Conservation (phyloP, 352 stramenopile genomes). For the Globisporangium echinulatum region DNA sequence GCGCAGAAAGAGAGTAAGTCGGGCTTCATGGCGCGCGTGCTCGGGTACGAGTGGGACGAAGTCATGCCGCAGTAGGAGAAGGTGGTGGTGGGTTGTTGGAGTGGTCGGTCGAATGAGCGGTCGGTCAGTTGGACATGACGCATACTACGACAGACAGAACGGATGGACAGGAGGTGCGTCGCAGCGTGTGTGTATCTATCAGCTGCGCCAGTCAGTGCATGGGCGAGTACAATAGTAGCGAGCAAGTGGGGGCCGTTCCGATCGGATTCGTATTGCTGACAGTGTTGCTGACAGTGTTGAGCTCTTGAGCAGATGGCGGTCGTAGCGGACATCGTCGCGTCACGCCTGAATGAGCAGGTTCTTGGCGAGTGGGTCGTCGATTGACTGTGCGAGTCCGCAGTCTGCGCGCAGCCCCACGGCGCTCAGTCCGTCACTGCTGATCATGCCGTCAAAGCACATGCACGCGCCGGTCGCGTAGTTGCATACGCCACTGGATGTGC, state of each 20-base stretch:
- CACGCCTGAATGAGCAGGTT: conserved; percentile 10
- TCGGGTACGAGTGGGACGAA: conserved; percentile 85
- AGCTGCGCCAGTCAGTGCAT: too few species aligned
- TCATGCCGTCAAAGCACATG: conserved; percentile 68
- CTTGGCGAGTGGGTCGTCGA: conserved; percentile 31
- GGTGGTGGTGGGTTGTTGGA: not conserved
- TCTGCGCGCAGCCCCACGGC: conserved; percentile 47
- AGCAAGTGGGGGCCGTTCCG: too few species aligned
- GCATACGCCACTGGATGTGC: conserved; percentile 39
- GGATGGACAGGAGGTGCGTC: too few species aligned
- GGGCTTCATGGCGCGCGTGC: conserved; percentile 73
- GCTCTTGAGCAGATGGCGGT: too few species aligned
- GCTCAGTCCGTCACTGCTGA: conserved; percentile 46
- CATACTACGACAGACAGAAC: too few species aligned
- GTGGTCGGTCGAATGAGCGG: not conserved
- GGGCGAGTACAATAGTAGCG: too few species aligned
- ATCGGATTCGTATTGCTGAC: not conserved
- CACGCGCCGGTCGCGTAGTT: conserved; percentile 45
- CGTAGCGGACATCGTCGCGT: not conserved
- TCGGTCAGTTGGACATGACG: too few species aligned
- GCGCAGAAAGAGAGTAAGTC: conserved; percentile 82
- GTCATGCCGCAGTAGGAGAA: conserved; percentile 15
- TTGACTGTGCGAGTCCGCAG: conserved; percentile 47
- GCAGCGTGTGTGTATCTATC: too few species aligned
- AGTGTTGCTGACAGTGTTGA: not conserved